Evolutionary conservation across 2,329 filamentous ascomycete genomes (phyloP).

Genomic region (Exophiala oligosperma): DNA sequence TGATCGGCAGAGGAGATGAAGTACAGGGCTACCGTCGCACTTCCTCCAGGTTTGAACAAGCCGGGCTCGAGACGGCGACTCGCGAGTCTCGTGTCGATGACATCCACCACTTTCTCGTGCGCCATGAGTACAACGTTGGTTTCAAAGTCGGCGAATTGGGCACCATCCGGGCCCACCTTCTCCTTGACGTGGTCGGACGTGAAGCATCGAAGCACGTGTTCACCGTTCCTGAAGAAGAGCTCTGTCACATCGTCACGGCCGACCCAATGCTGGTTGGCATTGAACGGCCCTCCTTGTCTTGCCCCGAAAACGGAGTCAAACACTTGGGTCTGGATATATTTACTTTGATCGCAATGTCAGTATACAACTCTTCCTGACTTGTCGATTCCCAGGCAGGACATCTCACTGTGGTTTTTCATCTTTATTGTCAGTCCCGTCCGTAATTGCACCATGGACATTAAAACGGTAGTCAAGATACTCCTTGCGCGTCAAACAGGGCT

Average conservation of each 20-base stretch:
- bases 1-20: background rate
- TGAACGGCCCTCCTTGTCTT: background rate
- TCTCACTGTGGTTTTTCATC: slow-evolving; percentile 1
- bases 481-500: slow-evolving; percentile 1
- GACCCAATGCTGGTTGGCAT: background rate
- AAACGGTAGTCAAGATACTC: slow-evolving; percentile 1
- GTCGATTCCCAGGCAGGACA: background rate
- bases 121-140: slow-evolving; percentile 1
- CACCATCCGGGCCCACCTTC: background rate
- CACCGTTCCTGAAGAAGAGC: background rate
- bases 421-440: background rate
- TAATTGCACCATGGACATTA: background rate
- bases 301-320: background rate
- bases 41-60: background rate
- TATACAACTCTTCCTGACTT: background rate
- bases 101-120: background rate
- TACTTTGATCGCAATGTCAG: background rate
- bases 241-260: background rate
- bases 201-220: slow-evolving; percentile 1
- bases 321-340: background rate
- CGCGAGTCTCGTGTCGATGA: background rate
- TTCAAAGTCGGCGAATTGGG: background rate
- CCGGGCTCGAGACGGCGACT: background rate
- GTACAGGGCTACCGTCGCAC: background rate
- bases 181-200: background rate